phyloP scores from a whole-genome alignment of 169 alveolate genomes.

The Eimeria maxima region DNA sequence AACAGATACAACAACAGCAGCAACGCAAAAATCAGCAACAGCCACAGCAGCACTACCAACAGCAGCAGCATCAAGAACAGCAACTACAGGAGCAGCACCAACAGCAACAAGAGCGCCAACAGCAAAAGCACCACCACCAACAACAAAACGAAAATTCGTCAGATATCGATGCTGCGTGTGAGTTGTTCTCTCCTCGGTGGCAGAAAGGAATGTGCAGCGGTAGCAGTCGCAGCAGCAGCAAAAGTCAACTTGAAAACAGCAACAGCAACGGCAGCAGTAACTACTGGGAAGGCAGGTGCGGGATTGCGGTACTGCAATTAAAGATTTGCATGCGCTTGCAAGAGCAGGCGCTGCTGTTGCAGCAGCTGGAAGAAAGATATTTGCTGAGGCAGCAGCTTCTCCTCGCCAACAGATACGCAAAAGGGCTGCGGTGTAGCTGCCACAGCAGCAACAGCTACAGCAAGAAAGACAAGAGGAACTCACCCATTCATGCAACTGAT shows the following conservation, averaged over 20 bases:
- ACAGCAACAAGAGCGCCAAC: not conserved
- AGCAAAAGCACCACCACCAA: not conserved
- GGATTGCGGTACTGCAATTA: slow-evolving; percentile 27
- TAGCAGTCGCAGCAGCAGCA: slow-evolving; percentile 43
- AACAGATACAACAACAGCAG: not conserved
- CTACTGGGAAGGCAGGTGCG: slow-evolving; percentile 3
- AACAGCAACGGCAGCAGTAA: slow-evolving; percentile 40
- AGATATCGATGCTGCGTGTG: not conserved
- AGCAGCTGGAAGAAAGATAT: slow-evolving; percentile 68
- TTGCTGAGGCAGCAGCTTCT: slow-evolving; percentile 53
- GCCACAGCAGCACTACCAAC: not conserved
- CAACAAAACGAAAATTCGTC: not conserved
- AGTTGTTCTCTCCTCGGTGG: not conserved
- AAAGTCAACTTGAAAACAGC: not conserved
- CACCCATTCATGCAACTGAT: not conserved
- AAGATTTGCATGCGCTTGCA: slow-evolving; percentile 54
- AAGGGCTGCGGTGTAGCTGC: slow-evolving; percentile 17
- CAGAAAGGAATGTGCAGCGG: not conserved
- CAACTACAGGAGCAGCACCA: not conserved
- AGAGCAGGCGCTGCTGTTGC: slow-evolving; percentile 70
- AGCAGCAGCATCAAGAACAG: not conserved
- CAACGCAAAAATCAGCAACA: not conserved
- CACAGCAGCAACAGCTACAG: not conserved
- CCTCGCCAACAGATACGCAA: not conserved
- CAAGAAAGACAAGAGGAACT: not conserved